A percentile compares a stretch with the other conserved stretches of the same genome.
Evolutionary conservation across 768 basidiomycete genomes (phyloP).

Genomic region (Amanita rimosa): DNA sequence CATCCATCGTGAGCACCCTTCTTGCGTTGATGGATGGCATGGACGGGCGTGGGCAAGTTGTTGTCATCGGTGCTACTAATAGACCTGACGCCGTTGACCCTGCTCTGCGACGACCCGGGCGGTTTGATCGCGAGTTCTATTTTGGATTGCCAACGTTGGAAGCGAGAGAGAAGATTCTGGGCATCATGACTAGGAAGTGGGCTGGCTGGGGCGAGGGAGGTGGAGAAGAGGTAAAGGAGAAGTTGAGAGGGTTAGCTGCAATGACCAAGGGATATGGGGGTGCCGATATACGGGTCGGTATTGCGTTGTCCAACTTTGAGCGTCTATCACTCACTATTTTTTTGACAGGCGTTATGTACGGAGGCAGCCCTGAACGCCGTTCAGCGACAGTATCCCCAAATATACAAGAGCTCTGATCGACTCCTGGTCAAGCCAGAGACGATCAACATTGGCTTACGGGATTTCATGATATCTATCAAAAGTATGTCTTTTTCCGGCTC

Average conservation of each 20-base stretch:
- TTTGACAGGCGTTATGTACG: slow-evolving; percentile 75
- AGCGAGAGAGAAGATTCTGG: slow-evolving; percentile 80
- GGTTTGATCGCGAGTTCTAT: slow-evolving; percentile 98
- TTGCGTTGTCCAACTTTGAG: neutral
- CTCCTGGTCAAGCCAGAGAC: slow-evolving; percentile 76
- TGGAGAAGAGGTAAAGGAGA: slow-evolving; percentile 38
- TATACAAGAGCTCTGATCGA: slow-evolving; percentile 86
- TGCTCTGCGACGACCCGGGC: slow-evolving; percentile 83
- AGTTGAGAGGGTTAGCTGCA: slow-evolving; percentile 63
- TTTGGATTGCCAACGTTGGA: slow-evolving; percentile 82
- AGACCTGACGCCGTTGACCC: slow-evolving; percentile 97
- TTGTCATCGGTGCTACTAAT: slow-evolving; percentile 98
- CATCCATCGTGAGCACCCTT: slow-evolving; percentile 91
- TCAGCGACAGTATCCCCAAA: slow-evolving; percentile 92
- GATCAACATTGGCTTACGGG: slow-evolving; percentile 74
- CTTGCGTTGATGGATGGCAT: slow-evolving; percentile 98
- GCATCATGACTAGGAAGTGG: slow-evolving; percentile 88
- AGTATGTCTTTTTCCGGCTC: slow-evolving; percentile 44
- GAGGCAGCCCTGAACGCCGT: slow-evolving; percentile 96
- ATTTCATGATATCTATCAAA: slow-evolving; percentile 96
- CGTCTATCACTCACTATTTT: slow-evolving; percentile 3
- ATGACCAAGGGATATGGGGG: slow-evolving; percentile 97
- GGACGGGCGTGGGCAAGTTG: slow-evolving; percentile 95
- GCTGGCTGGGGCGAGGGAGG: slow-evolving; percentile 56
- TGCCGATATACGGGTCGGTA: slow-evolving; percentile 84